Evolutionary conservation across 1,139 yeast species (phyloP), one percentile per base, ranked within the genome.

Genomic region (Blastobotrys serpentis): DNA sequence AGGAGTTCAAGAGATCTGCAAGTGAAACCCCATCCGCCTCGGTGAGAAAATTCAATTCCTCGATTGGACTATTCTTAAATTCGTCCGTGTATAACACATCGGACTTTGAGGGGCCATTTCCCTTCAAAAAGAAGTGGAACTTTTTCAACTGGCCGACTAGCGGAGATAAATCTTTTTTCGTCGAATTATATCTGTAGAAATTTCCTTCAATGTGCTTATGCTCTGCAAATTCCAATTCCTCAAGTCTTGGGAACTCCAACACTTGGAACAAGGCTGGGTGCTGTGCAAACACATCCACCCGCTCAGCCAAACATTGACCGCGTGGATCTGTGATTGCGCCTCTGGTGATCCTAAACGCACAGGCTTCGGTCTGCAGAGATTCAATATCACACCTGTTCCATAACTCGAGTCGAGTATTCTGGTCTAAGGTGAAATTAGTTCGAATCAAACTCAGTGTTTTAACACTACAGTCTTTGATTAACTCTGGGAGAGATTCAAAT

Each of bases 241-340:
- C 32, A 11, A 29, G 7, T 29, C 32, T 29, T 4, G 32, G 32
- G 13, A 29, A 29, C 32, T 29, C 13, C 13, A 29, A 29, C 7
- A 29, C 32, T 29, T 29, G 32, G 13, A 29, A 29, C 13, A 29
- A 29, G 7, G 32, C 32, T 10, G 32, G 32, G n/a, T 29, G 32
- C 13, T 29, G 32, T 4, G 14, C 32, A 29, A 10, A 29, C 7
- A 29, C 13, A 29, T 29, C 32, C 13, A 29, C 32, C 13, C 32
- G 32, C n/a, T 29, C 32, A 7, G 32, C 32, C 32, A 29, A 29
- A 29, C 32, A 29, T 29, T 29, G 13, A 4, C 32, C 32, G 14
- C 13, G 32, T 11, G 32, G n/a, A 6, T 4, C n/a, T 11, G n/a
- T 14, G 4, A 10, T 29, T 29, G n/a, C 32, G 32, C 32, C 32